phyloP scores from a whole-genome alignment of 1,284 basidiomycete species.

The Apiotrichum gracile region DNA sequence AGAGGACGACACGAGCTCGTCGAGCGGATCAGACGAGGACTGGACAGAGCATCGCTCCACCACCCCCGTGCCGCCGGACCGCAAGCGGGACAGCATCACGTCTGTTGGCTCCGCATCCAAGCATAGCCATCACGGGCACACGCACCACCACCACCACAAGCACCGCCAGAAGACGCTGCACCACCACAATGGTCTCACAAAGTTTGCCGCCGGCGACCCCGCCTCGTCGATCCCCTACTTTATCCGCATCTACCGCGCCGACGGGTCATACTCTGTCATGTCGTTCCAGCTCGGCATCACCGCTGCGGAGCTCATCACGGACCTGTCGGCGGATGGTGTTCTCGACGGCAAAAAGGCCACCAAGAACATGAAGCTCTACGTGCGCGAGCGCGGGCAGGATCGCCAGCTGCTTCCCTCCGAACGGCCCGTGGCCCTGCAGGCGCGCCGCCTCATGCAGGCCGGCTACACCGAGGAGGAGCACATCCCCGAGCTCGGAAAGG shows the following conservation, averaged over 20 bases:
- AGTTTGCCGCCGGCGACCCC: background rate
- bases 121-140: background rate
- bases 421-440: slow-evolving; percentile 76
- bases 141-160: slow-evolving; percentile 3
- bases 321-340: slow-evolving; percentile 45
- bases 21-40: slow-evolving; percentile 29
- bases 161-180: background rate
- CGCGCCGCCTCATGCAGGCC: slow-evolving; percentile 78
- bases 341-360: slow-evolving; percentile 55
- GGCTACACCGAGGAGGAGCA: slow-evolving; percentile 83
- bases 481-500: slow-evolving; percentile 70
- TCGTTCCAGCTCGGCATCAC: slow-evolving; percentile 62
- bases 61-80: background rate
- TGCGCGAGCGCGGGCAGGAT: slow-evolving; percentile 79
- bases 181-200: background rate
- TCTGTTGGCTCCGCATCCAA: background rate
- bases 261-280: slow-evolving; percentile 67
- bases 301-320: slow-evolving; percentile 62
- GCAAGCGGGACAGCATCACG: background rate
- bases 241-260: slow-evolving; percentile 71
- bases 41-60: slow-evolving; percentile 2
- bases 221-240: slow-evolving; percentile 25
- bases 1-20: slow-evolving; percentile 21
- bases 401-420: slow-evolving; percentile 75
- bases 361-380: slow-evolving; percentile 61